Evolutionary conservation across 2,329 filamentous ascomycete species (phyloP), one percentile per base, ranked within the genome.

Genomic region (Phialocephala subalpina): DNA sequence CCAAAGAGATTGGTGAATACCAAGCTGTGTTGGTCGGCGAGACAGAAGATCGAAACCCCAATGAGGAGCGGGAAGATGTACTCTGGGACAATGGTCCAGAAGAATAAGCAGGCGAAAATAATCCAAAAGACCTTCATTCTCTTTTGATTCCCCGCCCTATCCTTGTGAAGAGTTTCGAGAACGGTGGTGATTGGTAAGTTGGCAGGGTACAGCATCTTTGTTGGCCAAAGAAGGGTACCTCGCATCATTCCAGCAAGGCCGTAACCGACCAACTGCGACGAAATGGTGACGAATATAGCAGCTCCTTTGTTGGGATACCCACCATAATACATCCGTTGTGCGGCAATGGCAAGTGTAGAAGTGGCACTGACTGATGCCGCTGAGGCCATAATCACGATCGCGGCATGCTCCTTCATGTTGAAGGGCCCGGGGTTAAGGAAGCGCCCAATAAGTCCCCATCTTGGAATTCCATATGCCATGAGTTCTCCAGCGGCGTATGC

Each of bases 261-360:
- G 67, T 89, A 89, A 9, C 88, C 88, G 64, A 87, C 86, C 72
- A 87, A 58, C 65, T 89, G 84, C 0, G 86, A 88, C 3, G 86
- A 87, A 65, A 89, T 83, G 65, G 82, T 84, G 67, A 88, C 81
- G 9, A 90, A 78, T 4, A 89, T 79, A 12, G 63, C 83, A 2
- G 92, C 77, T 53, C 89, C 89, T 75, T 93, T 90, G 0, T 89
- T 91, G 2, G 89, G 66, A 27, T 68, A 64, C 18, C 60, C 58
- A 22, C 61, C 60, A 60, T 93, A 93, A 72, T 92, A 92, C 18
- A 90, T 83, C 20, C 87, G 79, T 77, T 92, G 90, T 0, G 90
- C 90, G 2, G 92, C 80, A 56, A 93, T 85, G 49, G 92, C 88
- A 69, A 92, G 89, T 18, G 2, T 90, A 92, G 75, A 89, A 82